Evolutionary conservation across 257 asterid species (phyloP).

Genomic region (Solanum sitiens): DNA sequence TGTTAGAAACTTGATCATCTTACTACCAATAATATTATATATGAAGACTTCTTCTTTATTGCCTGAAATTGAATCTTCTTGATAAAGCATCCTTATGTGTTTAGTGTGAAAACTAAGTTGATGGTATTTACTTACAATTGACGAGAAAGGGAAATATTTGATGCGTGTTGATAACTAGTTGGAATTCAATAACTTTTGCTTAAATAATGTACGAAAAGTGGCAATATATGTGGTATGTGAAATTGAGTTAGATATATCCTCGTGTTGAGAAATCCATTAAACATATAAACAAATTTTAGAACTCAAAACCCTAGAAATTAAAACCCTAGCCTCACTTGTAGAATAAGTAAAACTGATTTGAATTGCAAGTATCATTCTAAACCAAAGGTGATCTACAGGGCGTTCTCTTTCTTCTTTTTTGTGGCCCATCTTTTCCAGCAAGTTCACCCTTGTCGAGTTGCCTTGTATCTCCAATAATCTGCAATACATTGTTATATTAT

Average conservation of each 20-base stretch:
- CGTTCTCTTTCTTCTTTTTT: not conserved
- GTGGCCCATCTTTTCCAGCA: not conserved
- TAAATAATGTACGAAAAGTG: too few relatives aligned
- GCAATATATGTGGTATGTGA: too few relatives aligned
- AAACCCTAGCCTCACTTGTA: not conserved
- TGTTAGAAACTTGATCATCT: not conserved
- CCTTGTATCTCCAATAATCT: not conserved
- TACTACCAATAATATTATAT: not conserved
- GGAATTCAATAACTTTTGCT: not conserved
- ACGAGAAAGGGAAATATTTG: not conserved
- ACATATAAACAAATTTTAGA: not conserved
- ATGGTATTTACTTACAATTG: not conserved
- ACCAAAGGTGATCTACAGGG: not conserved
- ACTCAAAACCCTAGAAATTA: not conserved
- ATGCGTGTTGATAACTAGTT: not conserved
- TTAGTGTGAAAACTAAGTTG: not conserved
- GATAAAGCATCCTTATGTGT: not conserved
- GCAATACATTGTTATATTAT: not conserved
- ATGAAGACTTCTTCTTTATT: not conserved
- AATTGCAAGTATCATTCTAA: not conserved
- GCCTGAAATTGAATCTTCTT: not conserved
- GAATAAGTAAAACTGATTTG: not conserved
- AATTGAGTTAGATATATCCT: not conserved
- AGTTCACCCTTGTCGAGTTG: not conserved
- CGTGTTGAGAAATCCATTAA: not conserved